Percentiles rank a stretch among this genome's conserved stretches.
Evolutionary conservation across 2,329 filamentous ascomycete species (phyloP).

Genomic region (Thelonectria discophora): DNA sequence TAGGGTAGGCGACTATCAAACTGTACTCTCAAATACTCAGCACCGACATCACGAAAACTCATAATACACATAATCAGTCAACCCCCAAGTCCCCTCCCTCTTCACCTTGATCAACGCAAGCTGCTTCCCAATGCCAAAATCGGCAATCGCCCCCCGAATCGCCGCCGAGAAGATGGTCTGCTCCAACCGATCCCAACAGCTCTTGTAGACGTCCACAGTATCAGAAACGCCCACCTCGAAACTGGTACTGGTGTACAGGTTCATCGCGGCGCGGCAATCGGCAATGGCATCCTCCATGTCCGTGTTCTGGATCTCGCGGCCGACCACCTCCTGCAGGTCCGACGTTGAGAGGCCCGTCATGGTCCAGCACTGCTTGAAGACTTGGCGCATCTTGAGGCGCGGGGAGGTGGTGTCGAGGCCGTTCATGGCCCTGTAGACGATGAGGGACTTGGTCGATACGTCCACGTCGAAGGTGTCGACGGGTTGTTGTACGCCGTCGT

Average conservation of each 20-base stretch:
- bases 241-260: neutral
- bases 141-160: neutral
- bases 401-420: neutral
- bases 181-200: neutral
- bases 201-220: neutral
- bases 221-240: neutral
- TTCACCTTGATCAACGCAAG: neutral
- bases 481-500: neutral
- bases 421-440: neutral
- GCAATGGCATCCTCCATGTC: neutral
- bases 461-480: neutral
- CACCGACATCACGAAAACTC: neutral
- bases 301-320: neutral
- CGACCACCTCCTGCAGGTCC: neutral
- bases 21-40: too few relatives aligned
- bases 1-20: too few relatives aligned
- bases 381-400: constrained; percentile 1
- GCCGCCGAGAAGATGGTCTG: neutral
- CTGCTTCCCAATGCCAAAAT: neutral
- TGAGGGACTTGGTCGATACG: neutral
- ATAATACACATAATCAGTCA: neutral
- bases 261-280: neutral
- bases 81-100: neutral
- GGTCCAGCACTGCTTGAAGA: neutral
- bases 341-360: neutral